Base-by-base conservation (phyloP, 2,329 filamentous ascomycete species). In the Epichloe sp. region DNA sequence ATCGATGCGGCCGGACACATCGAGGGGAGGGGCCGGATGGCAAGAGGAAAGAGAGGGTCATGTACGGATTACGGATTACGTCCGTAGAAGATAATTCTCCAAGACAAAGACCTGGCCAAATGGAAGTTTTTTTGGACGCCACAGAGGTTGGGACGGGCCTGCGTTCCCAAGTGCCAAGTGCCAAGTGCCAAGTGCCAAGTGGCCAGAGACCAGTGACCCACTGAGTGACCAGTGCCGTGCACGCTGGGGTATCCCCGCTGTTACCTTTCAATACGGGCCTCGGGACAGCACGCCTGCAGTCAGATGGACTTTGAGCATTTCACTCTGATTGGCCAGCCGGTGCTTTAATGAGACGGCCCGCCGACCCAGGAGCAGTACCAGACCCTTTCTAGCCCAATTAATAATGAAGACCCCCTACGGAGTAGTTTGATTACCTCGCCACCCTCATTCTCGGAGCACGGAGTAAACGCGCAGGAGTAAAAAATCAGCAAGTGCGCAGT, bases 1-100 rank as follows among this genome's bases (percentile, higher is more conserved):
- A 54, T 58, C 53, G 59, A 60, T 60, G 57, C 58, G 58, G 59
- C 60, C 59, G 57, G 57, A 63, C 58, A 61, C 65, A 68, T 68
- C 58, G 63, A 17, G 37, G 56, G 42, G 23, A 26, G 40, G 31
- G 21, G 48, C 49, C 38, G 21, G 49, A 49, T 47, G 48, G 40
- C 38, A 44, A 35, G 23, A 50, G 48, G 41, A n/a, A 31, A 31
- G 42, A 21, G 40, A 45, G n/a, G n/a, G 12, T 21, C n/a, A 35
- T 14, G 17, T 45, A n/a, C 12, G 14, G 21, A 23, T 4, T 45
- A n/a, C 12, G 14, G 21, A 23, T 4, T 10, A 10, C 7, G 23
- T 26, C 7, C 6, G 23, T 14, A 62, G 59, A 52, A 57, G 53
- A 55, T 58, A 60, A 59, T 44, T 38, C 31, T 37, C 23, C 14